Evolutionary conservation across 441 rosid genomes (phyloP).

Genomic region (Syzygium malaccense): DNA sequence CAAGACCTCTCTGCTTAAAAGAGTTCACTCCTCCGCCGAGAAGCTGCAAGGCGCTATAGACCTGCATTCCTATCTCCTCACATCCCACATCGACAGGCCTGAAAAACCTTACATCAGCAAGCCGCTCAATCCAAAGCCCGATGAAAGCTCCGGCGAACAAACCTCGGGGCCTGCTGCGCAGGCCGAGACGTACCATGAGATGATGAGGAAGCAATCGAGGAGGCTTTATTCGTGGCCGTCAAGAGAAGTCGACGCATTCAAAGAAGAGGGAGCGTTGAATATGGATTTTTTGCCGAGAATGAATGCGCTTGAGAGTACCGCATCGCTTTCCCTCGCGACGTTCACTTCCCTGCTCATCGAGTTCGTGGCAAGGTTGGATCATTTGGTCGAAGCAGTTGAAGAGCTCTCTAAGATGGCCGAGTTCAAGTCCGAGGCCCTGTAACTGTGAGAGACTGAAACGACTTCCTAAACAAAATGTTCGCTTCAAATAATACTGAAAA

Average conservation of each 20-base stretch:
- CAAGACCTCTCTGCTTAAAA: constrained; percentile 26
- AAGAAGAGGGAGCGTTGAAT: constrained; percentile 32
- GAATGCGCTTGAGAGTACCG: constrained; percentile 52
- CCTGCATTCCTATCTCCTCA: constrained; percentile 44
- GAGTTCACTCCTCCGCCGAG: constrained; percentile 42
- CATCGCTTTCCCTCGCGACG: constrained; percentile 45
- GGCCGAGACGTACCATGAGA: constrained; percentile 39
- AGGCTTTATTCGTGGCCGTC: constrained; percentile 60
- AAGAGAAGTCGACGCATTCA: constrained; percentile 39
- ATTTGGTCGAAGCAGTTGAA: constrained; percentile 57
- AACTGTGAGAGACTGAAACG: not conserved
- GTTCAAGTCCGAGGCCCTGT: constrained; percentile 25
- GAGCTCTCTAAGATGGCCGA: constrained; percentile 48
- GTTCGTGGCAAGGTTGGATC: constrained; percentile 63
- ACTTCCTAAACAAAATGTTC: not conserved
- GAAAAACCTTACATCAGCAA: constrained; percentile 18
- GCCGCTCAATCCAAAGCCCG: constrained; percentile 17
- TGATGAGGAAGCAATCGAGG: constrained; percentile 53
- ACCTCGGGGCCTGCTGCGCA: not conserved
- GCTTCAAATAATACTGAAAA: constrained; percentile 1
- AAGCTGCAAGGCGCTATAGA: constrained; percentile 43
- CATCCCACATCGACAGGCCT: constrained; percentile 12
- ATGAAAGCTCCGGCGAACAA: not conserved
- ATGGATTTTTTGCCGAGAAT: constrained; percentile 29
- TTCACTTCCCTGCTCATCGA: constrained; percentile 60